Percentiles rank a stretch among this genome's conserved stretches.
Conservation (phyloP, 495 filamentous ascomycete species). For the Penicillium manginii region DNA sequence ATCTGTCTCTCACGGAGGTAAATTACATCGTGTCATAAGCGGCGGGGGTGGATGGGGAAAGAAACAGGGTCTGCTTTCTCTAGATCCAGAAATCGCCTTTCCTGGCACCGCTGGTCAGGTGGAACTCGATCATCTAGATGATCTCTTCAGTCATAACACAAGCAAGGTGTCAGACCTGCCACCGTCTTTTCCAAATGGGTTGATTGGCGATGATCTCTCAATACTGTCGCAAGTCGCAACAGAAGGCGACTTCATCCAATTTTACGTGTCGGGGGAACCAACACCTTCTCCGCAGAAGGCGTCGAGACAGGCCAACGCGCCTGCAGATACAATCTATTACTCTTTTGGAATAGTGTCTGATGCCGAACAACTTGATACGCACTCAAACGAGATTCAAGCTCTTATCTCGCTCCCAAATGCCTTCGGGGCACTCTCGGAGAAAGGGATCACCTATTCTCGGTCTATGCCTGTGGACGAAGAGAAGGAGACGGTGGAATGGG, state of each 20-base stretch:
- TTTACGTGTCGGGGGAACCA: constrained; percentile 47
- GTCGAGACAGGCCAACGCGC: not conserved
- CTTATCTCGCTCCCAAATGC: constrained; percentile 33
- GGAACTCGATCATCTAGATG: constrained; percentile 21
- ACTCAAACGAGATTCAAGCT: constrained; percentile 18
- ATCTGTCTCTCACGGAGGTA: constrained; percentile 48
- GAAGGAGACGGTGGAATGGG: constrained; percentile 4
- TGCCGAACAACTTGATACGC: constrained; percentile 18
- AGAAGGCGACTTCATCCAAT: constrained; percentile 53
- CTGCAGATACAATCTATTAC: constrained; percentile 25
- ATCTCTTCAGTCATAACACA: constrained; percentile 26
- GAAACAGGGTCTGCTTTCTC: constrained; percentile 80
- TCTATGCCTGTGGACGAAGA: not conserved
- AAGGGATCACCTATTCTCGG: constrained; percentile 50
- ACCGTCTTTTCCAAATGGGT: constrained; percentile 25
- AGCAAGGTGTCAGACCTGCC: constrained; percentile 17
- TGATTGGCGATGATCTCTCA: constrained; percentile 39
- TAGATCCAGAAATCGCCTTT: constrained; percentile 70
- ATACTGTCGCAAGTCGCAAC: constrained; percentile 49
- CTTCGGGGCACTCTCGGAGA: constrained; percentile 56
- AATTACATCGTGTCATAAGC: constrained; percentile 71
- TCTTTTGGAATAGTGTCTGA: constrained; percentile 40
- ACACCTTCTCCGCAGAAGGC: constrained; percentile 1
- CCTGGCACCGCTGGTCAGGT: constrained; percentile 14
- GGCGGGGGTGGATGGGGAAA: constrained; percentile 91